Evolutionary conservation across 306 rosid species (phyloP).

Genomic region (Clitoria ternatea): DNA sequence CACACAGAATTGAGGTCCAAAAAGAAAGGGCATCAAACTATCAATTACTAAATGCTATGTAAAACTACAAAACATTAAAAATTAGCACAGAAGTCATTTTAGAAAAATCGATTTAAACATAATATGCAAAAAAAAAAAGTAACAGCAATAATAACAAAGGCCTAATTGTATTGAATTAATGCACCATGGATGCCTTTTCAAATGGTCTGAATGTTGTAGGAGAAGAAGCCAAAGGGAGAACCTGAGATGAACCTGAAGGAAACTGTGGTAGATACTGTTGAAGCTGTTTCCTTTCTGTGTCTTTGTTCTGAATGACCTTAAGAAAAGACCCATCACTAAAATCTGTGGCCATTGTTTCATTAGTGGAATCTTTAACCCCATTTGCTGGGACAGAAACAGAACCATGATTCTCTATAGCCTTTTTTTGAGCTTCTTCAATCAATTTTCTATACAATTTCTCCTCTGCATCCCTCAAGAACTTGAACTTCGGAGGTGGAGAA

Average conservation of each 20-base stretch:
- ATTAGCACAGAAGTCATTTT: slow-evolving; percentile 33
- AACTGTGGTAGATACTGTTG: slow-evolving; percentile 33
- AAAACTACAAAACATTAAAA: background rate
- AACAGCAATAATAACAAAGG: slow-evolving; percentile 19
- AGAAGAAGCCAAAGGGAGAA: slow-evolving; percentile 79
- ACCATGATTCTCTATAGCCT: slow-evolving; percentile 25
- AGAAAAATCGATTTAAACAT: slow-evolving; percentile 24
- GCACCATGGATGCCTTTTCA: slow-evolving; percentile 40
- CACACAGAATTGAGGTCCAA: slow-evolving; percentile 3
- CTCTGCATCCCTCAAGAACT: slow-evolving; percentile 87
- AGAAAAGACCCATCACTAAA: slow-evolving; percentile 39
- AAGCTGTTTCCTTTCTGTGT: slow-evolving; percentile 32
- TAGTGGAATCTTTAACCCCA: slow-evolving; percentile 18
- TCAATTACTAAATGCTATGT: background rate
- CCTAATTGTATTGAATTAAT: slow-evolving; percentile 33
- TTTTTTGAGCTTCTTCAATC: slow-evolving; percentile 62
- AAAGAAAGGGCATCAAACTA: background rate
- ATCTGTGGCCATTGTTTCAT: slow-evolving; percentile 17
- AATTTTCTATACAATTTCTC: slow-evolving; percentile 63
- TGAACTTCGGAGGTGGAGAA: slow-evolving; percentile 87
- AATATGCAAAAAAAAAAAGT: background rate
- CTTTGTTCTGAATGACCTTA: slow-evolving; percentile 38
- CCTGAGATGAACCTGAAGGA: slow-evolving; percentile 73
- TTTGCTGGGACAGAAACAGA: slow-evolving; percentile 23
- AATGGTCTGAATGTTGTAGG: slow-evolving; percentile 50